Base-by-base conservation (phyloP, 2,329 filamentous ascomycete species). In the Fusarium illudens region DNA sequence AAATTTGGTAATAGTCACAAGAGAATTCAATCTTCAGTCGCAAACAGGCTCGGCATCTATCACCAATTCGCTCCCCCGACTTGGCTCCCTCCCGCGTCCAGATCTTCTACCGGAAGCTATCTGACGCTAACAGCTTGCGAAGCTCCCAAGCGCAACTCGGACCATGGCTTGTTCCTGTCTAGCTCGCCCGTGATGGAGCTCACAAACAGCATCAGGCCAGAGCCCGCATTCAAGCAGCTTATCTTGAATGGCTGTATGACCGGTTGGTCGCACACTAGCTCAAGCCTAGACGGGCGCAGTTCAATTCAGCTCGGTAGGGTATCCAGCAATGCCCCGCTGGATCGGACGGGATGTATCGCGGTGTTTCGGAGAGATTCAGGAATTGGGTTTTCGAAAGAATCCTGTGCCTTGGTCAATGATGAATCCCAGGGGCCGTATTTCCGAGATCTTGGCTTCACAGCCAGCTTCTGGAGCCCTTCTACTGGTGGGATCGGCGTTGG, bases 81-180 rank as follows among this genome's bases (percentile, higher is more conserved):
- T 59, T 62, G 55, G 42, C 46, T 62, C 30, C 67, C 67, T 70
- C 67, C 19, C 9, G 25, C 30, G 17, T 22, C 36, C 56, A 48
- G 15, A 37, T 17, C 39, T 32, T 52, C 44, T 33, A 32, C 19
- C 6, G 32, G 30, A 56, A 57, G 49, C 63, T 44, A 44, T 44
- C 22, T 25, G 51, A 30, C 27, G 27, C 46, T 50, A 50, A 50
- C 3, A 33, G 39, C 46, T 33, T 32, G 29, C 27, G n/a, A 32
- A 49, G 44, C 44, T 49, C 13, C 15, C 22, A 46, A 48, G 25
- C 37, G 29, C 34, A 27, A 42, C 37, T 22, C 37, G 55, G 42
- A 3, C 17, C 13, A 27, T 59, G 65, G 30, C 60, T 59, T 48
- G 22, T 42, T 70, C 37, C 29, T 60, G 13, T 49, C 61, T 69